Evolutionary conservation across 371 early-diverging fungal genomes (phyloP), one percentile per base, ranked within the genome.

Genomic region (Parasitella parasitica): DNA sequence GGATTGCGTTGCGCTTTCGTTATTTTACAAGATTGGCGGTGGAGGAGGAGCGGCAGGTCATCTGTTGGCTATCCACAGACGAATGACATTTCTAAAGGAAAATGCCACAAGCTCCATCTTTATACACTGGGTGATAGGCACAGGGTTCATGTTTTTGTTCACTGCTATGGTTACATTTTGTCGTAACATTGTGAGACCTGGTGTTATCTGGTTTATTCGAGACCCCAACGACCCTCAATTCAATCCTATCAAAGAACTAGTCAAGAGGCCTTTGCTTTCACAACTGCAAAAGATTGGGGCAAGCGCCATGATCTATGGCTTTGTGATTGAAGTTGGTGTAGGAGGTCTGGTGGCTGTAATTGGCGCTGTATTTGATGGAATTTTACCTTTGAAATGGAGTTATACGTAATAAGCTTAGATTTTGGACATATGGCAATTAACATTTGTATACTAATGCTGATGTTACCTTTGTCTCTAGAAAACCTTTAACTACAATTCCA

Each of bases 181-280:
- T 28, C 86, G 96, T 24, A 82, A 87, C 28, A 80, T 91, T 22
- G 83, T 94, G n/a, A 88, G 97, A 0, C 91, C 91, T 1, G 96
- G 96, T 20, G 92, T 95, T 22, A 81, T 96, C 78, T 95, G 96
- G 95, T 96, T 96, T 72, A 91, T 96, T 55, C 89, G 96, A 39
- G 95, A 97, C 63, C 97, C 97, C 3, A 92, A 92, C 50, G 95
- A 97, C 67, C 93, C 94, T 6, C 85, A 89, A 16, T 94, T 93
- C 72, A 87, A 92, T 61, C 95, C 96, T 6, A 88, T 97, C 68
- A 85, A 88, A 52, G 97, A 97, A 68, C 87, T 92, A 30, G 68
- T 93, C 7, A 91, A 94, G 56, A 82, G 89, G 22, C 88, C 92
- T 1, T 72, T 89, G 8, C 59, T 78, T 20, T 69, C 83, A 20